Conservation (phyloP, 495 filamentous ascomycete species). For the Aspergillus haitiensis region DNA sequence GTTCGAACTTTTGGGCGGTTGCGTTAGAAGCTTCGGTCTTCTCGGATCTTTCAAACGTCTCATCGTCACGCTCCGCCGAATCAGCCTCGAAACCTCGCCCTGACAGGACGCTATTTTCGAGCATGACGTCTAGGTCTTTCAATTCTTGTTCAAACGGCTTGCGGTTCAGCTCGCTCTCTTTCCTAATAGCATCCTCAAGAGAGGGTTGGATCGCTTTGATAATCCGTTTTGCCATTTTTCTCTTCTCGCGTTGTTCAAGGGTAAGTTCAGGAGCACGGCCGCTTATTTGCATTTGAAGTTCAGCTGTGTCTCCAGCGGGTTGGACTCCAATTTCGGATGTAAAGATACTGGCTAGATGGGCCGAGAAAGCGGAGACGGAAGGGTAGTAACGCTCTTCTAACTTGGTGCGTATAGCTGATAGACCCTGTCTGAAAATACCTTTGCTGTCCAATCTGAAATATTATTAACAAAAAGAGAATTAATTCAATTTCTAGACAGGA, state of each 20-base stretch:
- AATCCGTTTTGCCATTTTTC: constrained; percentile 77
- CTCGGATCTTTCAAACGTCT: constrained; percentile 22
- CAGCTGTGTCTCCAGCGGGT: constrained; percentile 51
- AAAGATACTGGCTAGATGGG: constrained; percentile 70
- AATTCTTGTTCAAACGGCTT: constrained; percentile 67
- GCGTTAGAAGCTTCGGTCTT: constrained; percentile 15
- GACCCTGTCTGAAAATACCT: constrained; percentile 64
- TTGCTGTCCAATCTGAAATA: constrained; percentile 67
- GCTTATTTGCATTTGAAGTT: constrained; percentile 54
- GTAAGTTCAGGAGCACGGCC: constrained; percentile 57
- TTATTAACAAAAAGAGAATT: constrained; percentile 36
- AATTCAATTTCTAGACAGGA: neutral
- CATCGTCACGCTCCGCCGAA: constrained; percentile 32
- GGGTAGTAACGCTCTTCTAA: constrained; percentile 73
- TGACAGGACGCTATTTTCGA: constrained; percentile 59
- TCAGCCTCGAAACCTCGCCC: constrained; percentile 42
- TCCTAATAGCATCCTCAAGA: constrained; percentile 72
- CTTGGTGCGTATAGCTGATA: constrained; percentile 61
- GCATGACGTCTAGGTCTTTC: constrained; percentile 69
- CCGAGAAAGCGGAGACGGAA: constrained; percentile 69
- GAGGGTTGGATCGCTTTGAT: constrained; percentile 74
- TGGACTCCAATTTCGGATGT: constrained; percentile 62
- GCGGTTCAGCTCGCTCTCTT: constrained; percentile 74
- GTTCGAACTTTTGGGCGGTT: constrained; percentile 29
- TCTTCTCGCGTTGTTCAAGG: constrained; percentile 63